Conservation (phyloP, 208 protist genomes). For the Tetramitus jugosus region DNA sequence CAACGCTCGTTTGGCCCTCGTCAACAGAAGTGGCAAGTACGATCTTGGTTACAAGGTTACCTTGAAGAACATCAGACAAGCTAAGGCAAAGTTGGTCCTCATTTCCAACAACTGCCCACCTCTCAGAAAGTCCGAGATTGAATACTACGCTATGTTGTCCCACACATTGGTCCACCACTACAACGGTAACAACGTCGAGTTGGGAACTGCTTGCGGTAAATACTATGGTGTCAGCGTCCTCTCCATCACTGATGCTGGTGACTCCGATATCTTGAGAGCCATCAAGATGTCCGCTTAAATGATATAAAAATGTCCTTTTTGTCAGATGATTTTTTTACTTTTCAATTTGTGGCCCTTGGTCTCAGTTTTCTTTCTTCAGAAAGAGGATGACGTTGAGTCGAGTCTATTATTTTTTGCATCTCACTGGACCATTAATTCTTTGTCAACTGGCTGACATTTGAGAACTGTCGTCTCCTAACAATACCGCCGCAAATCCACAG, state of each 20-base stretch:
- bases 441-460: too few relatives aligned
- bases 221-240: conserved; percentile 93
- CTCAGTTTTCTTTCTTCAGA: too few relatives aligned
- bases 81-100: conserved; percentile 95
- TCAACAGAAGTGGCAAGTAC: conserved; percentile 99
- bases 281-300: too few relatives aligned
- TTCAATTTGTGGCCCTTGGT: too few relatives aligned
- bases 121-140: conserved; percentile 95
- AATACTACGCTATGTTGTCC: conserved; percentile 99
- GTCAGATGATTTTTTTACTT: too few relatives aligned
- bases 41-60: conserved; percentile 92
- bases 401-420: too few relatives aligned
- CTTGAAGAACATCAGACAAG: conserved; percentile 90
- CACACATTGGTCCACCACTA: conserved; percentile 98
- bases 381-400: too few relatives aligned
- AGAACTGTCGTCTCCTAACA: too few relatives aligned
- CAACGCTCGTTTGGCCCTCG: conserved; percentile 96
- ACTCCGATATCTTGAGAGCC: conserved; percentile 59
- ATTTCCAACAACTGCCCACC: conserved; percentile 97
- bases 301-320: too few relatives aligned
- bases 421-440: too few relatives aligned
- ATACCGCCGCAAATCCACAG: too few relatives aligned
- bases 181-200: conserved; percentile 94
- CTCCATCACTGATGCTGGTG: conserved; percentile 93
- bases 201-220: conserved; percentile 98